Evolutionary conservation across 768 basidiomycete genomes (phyloP).

Genomic region (Tylopilus rubrobrunneus): DNA sequence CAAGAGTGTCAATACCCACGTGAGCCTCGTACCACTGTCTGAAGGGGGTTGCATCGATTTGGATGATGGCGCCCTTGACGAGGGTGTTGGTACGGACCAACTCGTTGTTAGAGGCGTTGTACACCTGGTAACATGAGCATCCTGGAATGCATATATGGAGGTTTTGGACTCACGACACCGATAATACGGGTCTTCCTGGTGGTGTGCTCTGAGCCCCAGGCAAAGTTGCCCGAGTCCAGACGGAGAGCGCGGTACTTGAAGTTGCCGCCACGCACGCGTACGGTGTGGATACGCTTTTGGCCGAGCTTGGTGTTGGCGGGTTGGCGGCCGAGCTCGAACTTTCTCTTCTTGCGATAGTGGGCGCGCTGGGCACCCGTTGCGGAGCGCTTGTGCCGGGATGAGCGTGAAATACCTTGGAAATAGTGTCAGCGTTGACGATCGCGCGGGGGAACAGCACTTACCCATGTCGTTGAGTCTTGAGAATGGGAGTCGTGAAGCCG

Average conservation of each 20-base stretch:
- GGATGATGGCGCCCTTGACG: slow-evolving; percentile 95
- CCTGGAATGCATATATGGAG: background rate
- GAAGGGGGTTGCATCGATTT: slow-evolving; percentile 98
- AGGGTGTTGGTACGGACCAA: slow-evolving; percentile 99
- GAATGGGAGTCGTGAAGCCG: slow-evolving; percentile 41
- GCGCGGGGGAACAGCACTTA: slow-evolving; percentile 41
- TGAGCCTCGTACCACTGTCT: slow-evolving; percentile 99
- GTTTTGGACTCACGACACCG: slow-evolving; percentile 69
- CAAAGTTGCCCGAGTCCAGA: slow-evolving; percentile 96
- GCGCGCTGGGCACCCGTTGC: slow-evolving; percentile 89
- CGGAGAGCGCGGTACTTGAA: slow-evolving; percentile 93
- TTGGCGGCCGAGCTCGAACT: slow-evolving; percentile 99
- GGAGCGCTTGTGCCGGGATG: slow-evolving; percentile 96
- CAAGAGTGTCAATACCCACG: slow-evolving; percentile 47
- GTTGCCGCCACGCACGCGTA: slow-evolving; percentile 95
- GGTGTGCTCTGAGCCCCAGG: slow-evolving; percentile 93
- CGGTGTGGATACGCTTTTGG: slow-evolving; percentile 89
- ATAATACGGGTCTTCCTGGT: slow-evolving; percentile 97
- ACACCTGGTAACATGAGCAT: slow-evolving; percentile 54
- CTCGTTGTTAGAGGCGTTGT: slow-evolving; percentile 99
- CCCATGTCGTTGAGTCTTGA: slow-evolving; percentile 78
- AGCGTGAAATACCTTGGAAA: slow-evolving; percentile 86
- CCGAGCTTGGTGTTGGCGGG: slow-evolving; percentile 97
- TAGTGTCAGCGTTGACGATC: slow-evolving; percentile 7
- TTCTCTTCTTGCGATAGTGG: slow-evolving; percentile 99